Conservation (phyloP, 768 basidiomycete genomes). For the Mrakia frigida region DNA sequence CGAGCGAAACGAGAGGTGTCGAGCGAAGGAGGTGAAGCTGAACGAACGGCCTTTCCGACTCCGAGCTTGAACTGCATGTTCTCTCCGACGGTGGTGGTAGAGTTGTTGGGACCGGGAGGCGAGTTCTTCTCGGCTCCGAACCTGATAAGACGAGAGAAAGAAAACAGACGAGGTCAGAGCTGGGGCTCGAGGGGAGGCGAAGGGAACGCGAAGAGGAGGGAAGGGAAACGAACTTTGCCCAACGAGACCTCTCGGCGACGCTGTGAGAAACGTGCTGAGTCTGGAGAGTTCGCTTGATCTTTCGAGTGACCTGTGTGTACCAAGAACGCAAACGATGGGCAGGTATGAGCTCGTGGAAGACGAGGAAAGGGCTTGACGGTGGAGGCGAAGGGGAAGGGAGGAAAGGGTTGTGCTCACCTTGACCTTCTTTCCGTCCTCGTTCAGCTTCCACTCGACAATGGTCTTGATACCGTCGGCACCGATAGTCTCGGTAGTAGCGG, state of each 20-base stretch:
- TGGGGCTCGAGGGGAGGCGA: too few species aligned
- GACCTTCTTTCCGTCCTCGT: slow-evolving; percentile 91
- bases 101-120: slow-evolving; percentile 79
- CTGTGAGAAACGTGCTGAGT: slow-evolving; percentile 89
- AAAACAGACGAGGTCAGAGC: neutral
- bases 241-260: slow-evolving; percentile 87
- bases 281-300: slow-evolving; percentile 77
- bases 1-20: neutral
- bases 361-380: neutral
- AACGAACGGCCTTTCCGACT: slow-evolving; percentile 49
- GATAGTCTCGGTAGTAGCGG: slow-evolving; percentile 50
- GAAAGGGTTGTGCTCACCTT: slow-evolving; percentile 57
- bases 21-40: neutral
- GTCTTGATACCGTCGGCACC: slow-evolving; percentile 83
- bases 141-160: slow-evolving; percentile 42
- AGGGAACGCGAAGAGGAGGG: neutral
- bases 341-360: neutral
- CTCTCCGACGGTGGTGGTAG: slow-evolving; percentile 88
- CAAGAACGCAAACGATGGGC: neutral
- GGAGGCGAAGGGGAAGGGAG: neutral
- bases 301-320: slow-evolving; percentile 66
- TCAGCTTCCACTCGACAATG: slow-evolving; percentile 72
- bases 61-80: slow-evolving; percentile 60
- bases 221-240: slow-evolving; percentile 54
- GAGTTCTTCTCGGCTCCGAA: slow-evolving; percentile 89